Evolutionary conservation across 2,329 filamentous ascomycete genomes (phyloP).

Genomic region (Pestalotiopsis sp.): DNA sequence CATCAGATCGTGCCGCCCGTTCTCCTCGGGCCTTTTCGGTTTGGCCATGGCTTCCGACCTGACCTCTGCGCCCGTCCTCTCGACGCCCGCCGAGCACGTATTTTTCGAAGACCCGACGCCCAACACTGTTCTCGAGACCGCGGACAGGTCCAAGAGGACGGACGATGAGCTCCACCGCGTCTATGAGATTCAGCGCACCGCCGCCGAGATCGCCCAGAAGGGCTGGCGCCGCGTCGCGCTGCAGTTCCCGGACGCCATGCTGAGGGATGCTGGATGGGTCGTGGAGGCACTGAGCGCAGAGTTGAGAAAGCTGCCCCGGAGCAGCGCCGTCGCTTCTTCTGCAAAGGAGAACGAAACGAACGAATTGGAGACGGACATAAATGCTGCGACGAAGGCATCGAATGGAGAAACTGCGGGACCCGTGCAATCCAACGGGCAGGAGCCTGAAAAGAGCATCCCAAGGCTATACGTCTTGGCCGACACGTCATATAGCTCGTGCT

Average conservation of each 20-base stretch:
- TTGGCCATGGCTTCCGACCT: constrained; percentile 36
- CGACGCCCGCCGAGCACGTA: constrained; percentile 61
- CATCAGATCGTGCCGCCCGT: neutral
- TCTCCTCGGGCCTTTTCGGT: neutral
- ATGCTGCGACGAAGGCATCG: constrained; percentile 4
- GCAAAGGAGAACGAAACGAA: constrained; percentile 12
- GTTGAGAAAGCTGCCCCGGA: constrained; percentile 26
- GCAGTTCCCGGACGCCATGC: constrained; percentile 96
- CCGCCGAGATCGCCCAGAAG: constrained; percentile 71
- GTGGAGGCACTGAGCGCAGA: constrained; percentile 61
- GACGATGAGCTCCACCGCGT: constrained; percentile 74
- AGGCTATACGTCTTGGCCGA: constrained; percentile 85
- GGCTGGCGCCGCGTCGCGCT: constrained; percentile 79
- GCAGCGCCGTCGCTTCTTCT: neutral
- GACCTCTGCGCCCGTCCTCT: constrained; percentile 60
- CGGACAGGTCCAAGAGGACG: constrained; percentile 32
- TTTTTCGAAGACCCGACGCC: constrained; percentile 55
- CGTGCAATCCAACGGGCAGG: neutral
- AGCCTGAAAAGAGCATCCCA: neutral
- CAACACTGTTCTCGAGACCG: constrained; percentile 25
- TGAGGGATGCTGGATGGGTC: constrained; percentile 81
- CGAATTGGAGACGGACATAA: constrained; percentile 12
- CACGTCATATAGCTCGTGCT: constrained; percentile 96
- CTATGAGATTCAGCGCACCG: constrained; percentile 85
- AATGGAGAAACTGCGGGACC: neutral